Base-by-base conservation (phyloP, 2,329 filamentous ascomycete species). In the Polytolypa hystricis region DNA sequence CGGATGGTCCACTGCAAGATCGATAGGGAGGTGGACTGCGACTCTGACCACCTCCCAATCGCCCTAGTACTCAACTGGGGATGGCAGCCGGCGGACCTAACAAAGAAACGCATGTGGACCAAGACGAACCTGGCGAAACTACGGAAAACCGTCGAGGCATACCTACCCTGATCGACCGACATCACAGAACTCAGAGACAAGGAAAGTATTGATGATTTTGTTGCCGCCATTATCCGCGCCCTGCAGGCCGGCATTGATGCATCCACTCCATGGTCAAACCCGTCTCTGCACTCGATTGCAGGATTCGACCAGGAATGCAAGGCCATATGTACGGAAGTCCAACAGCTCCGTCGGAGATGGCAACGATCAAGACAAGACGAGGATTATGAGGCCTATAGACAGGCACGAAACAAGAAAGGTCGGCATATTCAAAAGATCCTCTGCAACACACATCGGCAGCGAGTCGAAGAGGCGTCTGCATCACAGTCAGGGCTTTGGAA, bases 11-110 rank as follows among this genome's bases (percentile, higher is more conserved):
- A 40, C 6, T 44, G 39, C 21, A 39, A 45, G 18, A 26, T 42
- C 8, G 44, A 45, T 6, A 36, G 38, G 5, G 39, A 44, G 4
- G 10, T 52, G 3, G 42, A 54, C 29, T 47, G 42, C 20, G 42
- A 49, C 25, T 55, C 47, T 0, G 49, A 55, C 36, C 45, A 53
- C 37, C 47, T 47, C 29, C 49, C 47, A 26, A 46, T 53, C 19
- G 23, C 39, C 8, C 39, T 39, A 12, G 29, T 32, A 2, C 15
- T 52, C 11, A 38, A 53, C 30, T 52, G 47, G 40, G 42, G 37
- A 20, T 49, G 35, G 42, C 25, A 48, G 38, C 37, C 35, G 11
- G 40, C 38, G 18, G 35, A 4, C 2, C 32, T 32, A 26, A n/a
- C 23, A 19, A 34, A 36, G 26, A 44, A 43, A 31, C 40, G 44